Evolutionary conservation across 169 alveolate species (phyloP).

Genomic region (Plasmodium knowlesi): DNA sequence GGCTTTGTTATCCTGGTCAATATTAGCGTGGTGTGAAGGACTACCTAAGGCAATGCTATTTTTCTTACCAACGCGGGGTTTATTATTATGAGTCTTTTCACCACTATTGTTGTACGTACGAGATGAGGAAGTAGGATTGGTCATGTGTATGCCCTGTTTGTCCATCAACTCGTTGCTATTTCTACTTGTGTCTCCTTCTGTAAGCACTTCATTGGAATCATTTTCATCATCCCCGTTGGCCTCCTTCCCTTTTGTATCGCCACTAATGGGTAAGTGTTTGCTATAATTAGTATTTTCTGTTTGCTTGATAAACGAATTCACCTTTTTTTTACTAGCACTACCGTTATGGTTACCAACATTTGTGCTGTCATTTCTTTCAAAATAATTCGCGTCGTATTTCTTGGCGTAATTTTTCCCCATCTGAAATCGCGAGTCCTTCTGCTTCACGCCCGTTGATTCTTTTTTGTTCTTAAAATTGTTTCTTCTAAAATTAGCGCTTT

Average conservation of each 20-base stretch:
- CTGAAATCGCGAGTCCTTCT: background rate
- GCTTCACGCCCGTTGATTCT: background rate
- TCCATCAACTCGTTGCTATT: background rate
- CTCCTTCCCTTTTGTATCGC: background rate
- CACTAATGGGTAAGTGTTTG: background rate
- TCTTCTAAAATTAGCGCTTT: conserved; percentile 15
- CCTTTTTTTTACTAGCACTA: background rate
- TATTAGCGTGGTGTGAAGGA: background rate
- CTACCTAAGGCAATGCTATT: background rate
- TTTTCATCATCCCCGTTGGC: background rate
- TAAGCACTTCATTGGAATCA: background rate
- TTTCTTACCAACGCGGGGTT: background rate
- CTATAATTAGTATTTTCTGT: background rate
- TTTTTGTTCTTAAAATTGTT: conserved; percentile 13
- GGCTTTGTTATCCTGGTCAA: background rate
- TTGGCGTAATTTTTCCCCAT: background rate
- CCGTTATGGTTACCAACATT: background rate
- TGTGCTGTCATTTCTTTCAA: conserved; percentile 19
- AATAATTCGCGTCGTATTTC: conserved; percentile 12
- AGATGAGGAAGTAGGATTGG: background rate
- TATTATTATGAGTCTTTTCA: background rate
- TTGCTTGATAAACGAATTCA: background rate
- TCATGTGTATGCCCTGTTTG: background rate
- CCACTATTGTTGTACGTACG: background rate
- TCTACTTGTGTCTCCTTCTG: background rate